Base-by-base conservation (phyloP, 2,329 filamentous ascomycete genomes). In the Trichophyton equinum region DNA sequence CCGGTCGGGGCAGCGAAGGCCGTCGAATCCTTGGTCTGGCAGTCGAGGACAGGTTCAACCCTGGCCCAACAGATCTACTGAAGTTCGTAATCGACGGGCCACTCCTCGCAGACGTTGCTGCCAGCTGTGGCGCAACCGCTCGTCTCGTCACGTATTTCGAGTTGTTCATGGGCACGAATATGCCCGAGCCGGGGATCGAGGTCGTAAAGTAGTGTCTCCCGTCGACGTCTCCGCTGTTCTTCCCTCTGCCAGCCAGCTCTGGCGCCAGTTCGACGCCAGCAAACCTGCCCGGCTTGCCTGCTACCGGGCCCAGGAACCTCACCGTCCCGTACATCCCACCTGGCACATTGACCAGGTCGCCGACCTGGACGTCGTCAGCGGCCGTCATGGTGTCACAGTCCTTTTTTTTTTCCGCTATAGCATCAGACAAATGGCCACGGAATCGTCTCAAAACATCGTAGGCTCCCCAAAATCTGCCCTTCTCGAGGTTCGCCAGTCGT, bases 151-250 rank as follows among this genome's bases (percentile, higher is more conserved):
- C 72, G 63, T 75, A 76, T 65, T 74, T 80, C 38, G 89, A 89
- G 72, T 95, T 94, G 72, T 86, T 84, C 15, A 94, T 78, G 2
- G 94, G 94, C 13, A 99, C 81, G 71, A 99, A 99, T 69, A 99
- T 97, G 63, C 94, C 94, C 1, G 94, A 85, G 64, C 90, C 90
- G 0, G 89, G 83, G 22, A 86, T 76, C 2, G 81, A 81, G 9
- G 94, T 96, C 40, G 79, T 81, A 73, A 99, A 99, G 75, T 99
- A 99, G 61, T 78, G 78, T 62, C 78, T 78, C 46, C 92, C 94
- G 67, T 97, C 92, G 60, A 97, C 94, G 73, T 96, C 91, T 65
- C 94, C 94, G 69, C 83, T 95, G 71, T 99, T 99, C 79, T 99
- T 99, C 38, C 94, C 94, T 70, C 87, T 84, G 58, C 81, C 74